Base-by-base conservation (phyloP, 805 yeast genomes). In the Torulaspora maleeae region DNA sequence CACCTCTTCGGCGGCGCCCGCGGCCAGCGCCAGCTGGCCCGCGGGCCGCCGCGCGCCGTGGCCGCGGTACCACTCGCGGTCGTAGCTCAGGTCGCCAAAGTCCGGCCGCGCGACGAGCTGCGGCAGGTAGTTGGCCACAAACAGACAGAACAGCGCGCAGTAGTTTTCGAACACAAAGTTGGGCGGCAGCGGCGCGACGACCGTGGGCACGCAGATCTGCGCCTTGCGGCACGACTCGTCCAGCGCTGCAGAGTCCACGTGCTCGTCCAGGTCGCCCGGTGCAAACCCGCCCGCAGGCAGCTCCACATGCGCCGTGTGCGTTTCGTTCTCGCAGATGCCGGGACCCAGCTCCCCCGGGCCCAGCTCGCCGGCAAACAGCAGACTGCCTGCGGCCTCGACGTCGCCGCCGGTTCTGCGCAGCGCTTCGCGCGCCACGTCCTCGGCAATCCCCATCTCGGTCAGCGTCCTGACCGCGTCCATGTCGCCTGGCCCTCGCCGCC, bases 381-480 rank as follows among this genome's bases (percentile, higher is more conserved):
- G 55, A 41, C 60, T 60, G 8, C 85, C 83, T 1, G 95, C 83
- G 2, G 76, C 78, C 55, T 85, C 90, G 7, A 80, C 64, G 52
- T 80, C 79, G 15, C 76, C 76, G 10, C 66, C 61, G 43, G 74
- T 77, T 41, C 76, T 58, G 25, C 70, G 41, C 37, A 87, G 67
- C 0, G 95, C 91, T 46, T 81, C 81, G 35, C 60, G 69, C 5
- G 91, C 81, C 43, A 82, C 74, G 20, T 73, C 72, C 3, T 61
- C 63, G 1, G 80, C 55, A 53, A 87, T 86, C 5, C 95, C 96
- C 95, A 87, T 86, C 13, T 74, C 73, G 11, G 68, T 62, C 13
- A 87, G 64, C 44, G 74, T 72, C 2, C 69, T 71, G 4, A 83
- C 61, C 11, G 71, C 64, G 8, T 71, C 79, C 9, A 29, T 30